phyloP scores from a whole-genome alignment of 179 eudicot genomes.

The Vitellaria paradoxa region DNA sequence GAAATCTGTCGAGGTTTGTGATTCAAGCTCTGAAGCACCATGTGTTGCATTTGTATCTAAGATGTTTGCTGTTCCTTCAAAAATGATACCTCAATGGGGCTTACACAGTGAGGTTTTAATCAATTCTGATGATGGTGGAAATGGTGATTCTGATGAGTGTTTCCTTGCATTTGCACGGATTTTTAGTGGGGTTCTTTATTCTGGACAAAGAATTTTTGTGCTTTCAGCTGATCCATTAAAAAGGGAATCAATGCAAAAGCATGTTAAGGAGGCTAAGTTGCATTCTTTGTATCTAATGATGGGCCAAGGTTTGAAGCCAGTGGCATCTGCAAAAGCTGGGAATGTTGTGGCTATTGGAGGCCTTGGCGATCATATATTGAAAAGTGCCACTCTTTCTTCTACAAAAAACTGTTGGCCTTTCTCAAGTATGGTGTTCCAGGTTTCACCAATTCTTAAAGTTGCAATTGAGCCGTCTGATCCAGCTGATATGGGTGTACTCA shows the following conservation, averaged over 20 bases:
- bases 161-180: constrained; percentile 96
- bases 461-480: constrained; percentile 96
- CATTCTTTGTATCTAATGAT: constrained; percentile 83
- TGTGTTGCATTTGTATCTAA: constrained; percentile 91
- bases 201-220: constrained; percentile 69
- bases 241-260: constrained; percentile 62
- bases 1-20: constrained; percentile 74
- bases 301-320: constrained; percentile 85
- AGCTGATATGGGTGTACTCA: constrained; percentile 77
- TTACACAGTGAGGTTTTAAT: constrained; percentile 47
- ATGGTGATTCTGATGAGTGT: constrained; percentile 72
- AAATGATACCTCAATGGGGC: constrained; percentile 67
- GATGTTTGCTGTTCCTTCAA: constrained; percentile 82
- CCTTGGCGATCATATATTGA: constrained; percentile 83
- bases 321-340: constrained; percentile 67
- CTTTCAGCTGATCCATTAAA: constrained; percentile 90
- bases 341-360: constrained; percentile 89
- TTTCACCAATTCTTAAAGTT: constrained; percentile 87
- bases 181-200: constrained; percentile 71
- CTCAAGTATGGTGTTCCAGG: constrained; percentile 91
- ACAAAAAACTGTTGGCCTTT: constrained; percentile 84
- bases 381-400: constrained; percentile 90
- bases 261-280: constrained; percentile 76
- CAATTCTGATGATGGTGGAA: constrained; percentile 49
- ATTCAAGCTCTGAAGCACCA: constrained; percentile 65